Base-by-base conservation (phyloP, 2,329 filamentous ascomycete genomes). In the Claviceps monticola region DNA sequence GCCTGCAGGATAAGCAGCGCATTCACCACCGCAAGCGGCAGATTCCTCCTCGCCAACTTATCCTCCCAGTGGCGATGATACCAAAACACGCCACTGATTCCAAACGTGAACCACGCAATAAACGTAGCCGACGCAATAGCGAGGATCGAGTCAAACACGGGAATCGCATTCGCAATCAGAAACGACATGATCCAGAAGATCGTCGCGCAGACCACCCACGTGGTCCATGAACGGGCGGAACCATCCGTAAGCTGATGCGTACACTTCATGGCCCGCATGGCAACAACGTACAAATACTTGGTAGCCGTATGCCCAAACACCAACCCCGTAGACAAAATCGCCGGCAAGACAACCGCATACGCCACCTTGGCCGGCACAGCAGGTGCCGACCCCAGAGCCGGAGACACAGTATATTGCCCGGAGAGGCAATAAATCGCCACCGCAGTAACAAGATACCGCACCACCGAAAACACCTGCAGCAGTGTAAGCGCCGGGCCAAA, bases 131-230 rank as follows among this genome's bases (percentile, higher is more conserved):
- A 65, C 23, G 66, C 62, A 43, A 68, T 66, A 34, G 63, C 61
- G 41, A 68, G 52, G 57, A 68, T 68, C 9, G 64, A 67, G 57
- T 67, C 62, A 54, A 68, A 68, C 44, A 67, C 59, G 50, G 66
- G 66, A 51, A 68, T 64, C 36, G 65, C 64, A 55, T 64, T 66
- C 57, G 65, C 66, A 34, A 68, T 54, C 52, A 66, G 51, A 56
- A 68, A 68, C 48, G 60, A 62, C 26, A 64, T 51, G 16, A 59
- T n/a, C 66, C 65, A 68, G 60, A 66, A 67, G 45, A 61, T 2
- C 46, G 60, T 65, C 41, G 62, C 64, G 49, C 62, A 61, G 21
- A 56, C 57, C 51, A 68, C 59, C 66, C 66, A 68, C 46, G 64
- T 59, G 51, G 54, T 55, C 66, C 67, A 70, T 0, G 65, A 64